Conservation (phyloP, 495 filamentous ascomycete species). For the Hypoxylon trugodes region DNA sequence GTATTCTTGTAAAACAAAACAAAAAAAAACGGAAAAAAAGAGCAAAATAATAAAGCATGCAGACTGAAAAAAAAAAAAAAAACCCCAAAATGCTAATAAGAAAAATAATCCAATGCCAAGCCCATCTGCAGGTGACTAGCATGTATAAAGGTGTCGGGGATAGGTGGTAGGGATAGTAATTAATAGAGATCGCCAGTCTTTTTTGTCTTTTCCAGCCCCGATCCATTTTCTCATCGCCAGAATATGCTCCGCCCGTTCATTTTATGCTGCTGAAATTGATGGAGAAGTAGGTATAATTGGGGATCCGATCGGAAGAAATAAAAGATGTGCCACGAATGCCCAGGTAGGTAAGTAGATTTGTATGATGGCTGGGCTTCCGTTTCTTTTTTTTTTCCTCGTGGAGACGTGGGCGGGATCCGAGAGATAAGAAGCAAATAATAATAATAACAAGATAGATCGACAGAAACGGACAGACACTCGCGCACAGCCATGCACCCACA, state of each 20-base stretch:
- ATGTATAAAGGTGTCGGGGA: conserved; percentile 24
- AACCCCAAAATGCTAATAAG: conserved; percentile 26
- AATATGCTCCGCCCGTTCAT: conserved; percentile 28
- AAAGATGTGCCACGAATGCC: too few species aligned
- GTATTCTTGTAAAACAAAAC: conserved; percentile 28
- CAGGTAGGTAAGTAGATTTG: conserved; percentile 1
- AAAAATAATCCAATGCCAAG: conserved; percentile 22
- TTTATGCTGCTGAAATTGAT: conserved; percentile 13
- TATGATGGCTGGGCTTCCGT: conserved; percentile 3
- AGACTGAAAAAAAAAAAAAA: conserved; percentile 17
- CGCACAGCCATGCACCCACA: conserved; percentile 18
- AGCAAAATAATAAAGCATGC: conserved; percentile 11
- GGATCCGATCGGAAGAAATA: conserved; percentile 26
- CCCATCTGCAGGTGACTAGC: conserved; percentile 8
- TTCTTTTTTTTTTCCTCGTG: too few species aligned
- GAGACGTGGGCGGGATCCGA: not conserved
- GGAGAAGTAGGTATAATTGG: conserved; percentile 12
- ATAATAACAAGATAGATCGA: conserved; percentile 2
- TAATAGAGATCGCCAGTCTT: conserved; percentile 17
- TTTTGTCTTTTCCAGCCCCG: conserved; percentile 28
- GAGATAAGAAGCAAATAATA: conserved; percentile 14
- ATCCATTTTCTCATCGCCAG: conserved; percentile 22
- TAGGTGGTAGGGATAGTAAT: conserved; percentile 1
- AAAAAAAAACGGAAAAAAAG: conserved; percentile 2
- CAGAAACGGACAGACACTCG: conserved; percentile 4